These are phyloP conservation scores for Fagopyrum esculentum DNA, from an alignment of 148 eudicot species.

Conservation along the genomic window DNA sequence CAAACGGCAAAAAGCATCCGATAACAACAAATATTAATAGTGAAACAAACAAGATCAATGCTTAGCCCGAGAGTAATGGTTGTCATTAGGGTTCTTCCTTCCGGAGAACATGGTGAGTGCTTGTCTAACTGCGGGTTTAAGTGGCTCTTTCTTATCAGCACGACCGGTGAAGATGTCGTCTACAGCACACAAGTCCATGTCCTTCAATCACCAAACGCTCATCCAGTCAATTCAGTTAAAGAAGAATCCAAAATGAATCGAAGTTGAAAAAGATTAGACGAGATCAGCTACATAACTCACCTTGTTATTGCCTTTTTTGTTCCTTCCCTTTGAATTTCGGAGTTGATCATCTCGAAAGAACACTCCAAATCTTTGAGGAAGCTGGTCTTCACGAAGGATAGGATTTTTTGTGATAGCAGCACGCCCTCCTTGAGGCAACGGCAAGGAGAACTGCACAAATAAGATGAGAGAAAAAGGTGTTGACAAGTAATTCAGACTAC, in stretches of 20 bases:
- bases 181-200: constrained; percentile 49
- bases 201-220: constrained; percentile 27
- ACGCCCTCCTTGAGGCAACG: constrained; percentile 93
- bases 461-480: background rate
- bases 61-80: constrained; percentile 65
- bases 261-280: too few relatives aligned
- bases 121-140: constrained; percentile 70
- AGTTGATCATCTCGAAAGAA: background rate
- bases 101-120: constrained; percentile 77
- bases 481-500: too few relatives aligned
- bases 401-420: constrained; percentile 80
- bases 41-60: constrained; percentile 11
- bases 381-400: constrained; percentile 80
- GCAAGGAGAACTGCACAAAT: constrained; percentile 65
- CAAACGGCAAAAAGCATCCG: background rate
- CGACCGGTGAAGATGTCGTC: constrained; percentile 48
- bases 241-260: background rate
- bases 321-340: constrained; percentile 53
- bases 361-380: constrained; percentile 43
- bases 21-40: background rate
- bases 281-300: constrained; percentile 17
- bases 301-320: constrained; percentile 46
- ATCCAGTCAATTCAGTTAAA: background rate
- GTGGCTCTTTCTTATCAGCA: constrained; percentile 52
- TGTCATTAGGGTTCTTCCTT: constrained; percentile 89